Conservation (phyloP, 2,329 filamentous ascomycete genomes). For the Lachnellula subtilissima region DNA sequence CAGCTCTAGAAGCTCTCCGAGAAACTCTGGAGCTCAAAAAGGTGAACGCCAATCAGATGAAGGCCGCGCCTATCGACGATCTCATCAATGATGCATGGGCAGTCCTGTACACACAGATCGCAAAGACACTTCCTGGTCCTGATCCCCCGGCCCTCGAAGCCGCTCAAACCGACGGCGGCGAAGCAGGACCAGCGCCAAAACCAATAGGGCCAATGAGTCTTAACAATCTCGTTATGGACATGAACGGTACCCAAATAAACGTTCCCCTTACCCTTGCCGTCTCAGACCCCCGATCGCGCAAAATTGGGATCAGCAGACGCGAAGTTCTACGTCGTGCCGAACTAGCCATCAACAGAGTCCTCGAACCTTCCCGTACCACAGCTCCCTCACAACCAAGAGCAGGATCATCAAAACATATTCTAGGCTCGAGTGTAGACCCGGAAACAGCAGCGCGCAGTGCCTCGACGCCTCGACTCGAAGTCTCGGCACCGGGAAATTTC, state of each 20-base stretch:
- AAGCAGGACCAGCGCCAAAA: conserved; percentile 31
- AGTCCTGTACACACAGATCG: conserved; percentile 64
- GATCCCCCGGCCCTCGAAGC: conserved; percentile 38
- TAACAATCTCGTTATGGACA: conserved; percentile 30
- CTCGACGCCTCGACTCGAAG: neutral
- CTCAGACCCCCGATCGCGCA: conserved; percentile 24
- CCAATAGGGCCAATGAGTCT: conserved; percentile 29
- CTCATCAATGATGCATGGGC: conserved; percentile 90
- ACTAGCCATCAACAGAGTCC: conserved; percentile 45
- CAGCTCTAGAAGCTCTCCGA: conserved; percentile 56
- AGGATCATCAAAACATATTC: conserved; percentile 35
- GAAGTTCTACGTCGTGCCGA: conserved; percentile 60
- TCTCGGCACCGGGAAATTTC: conserved; percentile 24
- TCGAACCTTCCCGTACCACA: conserved; percentile 31
- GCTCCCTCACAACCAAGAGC: conserved; percentile 31
- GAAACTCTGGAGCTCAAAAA: conserved; percentile 67
- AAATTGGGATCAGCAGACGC: conserved; percentile 26
- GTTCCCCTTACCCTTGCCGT: conserved; percentile 22
- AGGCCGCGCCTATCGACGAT: conserved; percentile 80
- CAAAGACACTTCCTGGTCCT: conserved; percentile 47
- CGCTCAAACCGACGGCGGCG: conserved; percentile 43
- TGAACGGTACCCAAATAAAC: conserved; percentile 25
- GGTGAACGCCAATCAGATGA: conserved; percentile 84
- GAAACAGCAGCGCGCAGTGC: neutral
- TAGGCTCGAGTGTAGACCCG: conserved; percentile 28